Evolutionary conservation across 225 moss, liverwort and hornwort species (phyloP).

Genomic region (Bryoerythrophyllum caledonicum): DNA sequence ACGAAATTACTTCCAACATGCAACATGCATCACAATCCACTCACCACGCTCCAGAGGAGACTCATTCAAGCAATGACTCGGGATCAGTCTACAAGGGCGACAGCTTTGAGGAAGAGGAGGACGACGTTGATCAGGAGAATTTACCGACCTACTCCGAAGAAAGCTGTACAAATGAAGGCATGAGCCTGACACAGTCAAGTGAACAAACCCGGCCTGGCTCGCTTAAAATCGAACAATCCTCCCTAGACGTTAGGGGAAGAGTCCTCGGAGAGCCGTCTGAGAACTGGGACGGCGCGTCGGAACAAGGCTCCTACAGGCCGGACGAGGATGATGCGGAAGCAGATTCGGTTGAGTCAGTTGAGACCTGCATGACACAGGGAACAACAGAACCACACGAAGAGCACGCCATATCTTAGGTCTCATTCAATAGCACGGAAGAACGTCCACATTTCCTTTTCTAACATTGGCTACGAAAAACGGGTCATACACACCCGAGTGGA

Average conservation of each 20-base stretch:
- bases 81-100: slow-evolving; percentile 45
- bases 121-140: slow-evolving; percentile 12
- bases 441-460: neutral
- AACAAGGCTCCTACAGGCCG: slow-evolving; percentile 68
- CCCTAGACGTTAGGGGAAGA: slow-evolving; percentile 10
- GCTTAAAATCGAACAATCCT: slow-evolving; percentile 7
- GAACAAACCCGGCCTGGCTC: slow-evolving; percentile 18
- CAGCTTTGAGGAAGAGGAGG: slow-evolving; percentile 45
- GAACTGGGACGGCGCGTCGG: slow-evolving; percentile 42
- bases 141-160: slow-evolving; percentile 45
- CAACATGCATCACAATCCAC: slow-evolving; percentile 6
- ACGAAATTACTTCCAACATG: neutral
- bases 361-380: neutral
- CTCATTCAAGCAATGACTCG: slow-evolving; percentile 32
- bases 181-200: slow-evolving; percentile 13
- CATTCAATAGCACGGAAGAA: neutral
- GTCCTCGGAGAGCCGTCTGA: neutral
- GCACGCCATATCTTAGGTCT: neutral
- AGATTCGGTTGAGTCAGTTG: slow-evolving; percentile 8
- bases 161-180: slow-evolving; percentile 41
- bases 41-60: slow-evolving; percentile 4
- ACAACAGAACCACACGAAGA: neutral
- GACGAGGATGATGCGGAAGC: slow-evolving; percentile 29
- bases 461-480: neutral
- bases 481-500: neutral